Evolutionary conservation across 1,284 basidiomycete species (phyloP), one percentile per base, ranked within the genome.

Genomic region (Moesziomyces sp.): DNA sequence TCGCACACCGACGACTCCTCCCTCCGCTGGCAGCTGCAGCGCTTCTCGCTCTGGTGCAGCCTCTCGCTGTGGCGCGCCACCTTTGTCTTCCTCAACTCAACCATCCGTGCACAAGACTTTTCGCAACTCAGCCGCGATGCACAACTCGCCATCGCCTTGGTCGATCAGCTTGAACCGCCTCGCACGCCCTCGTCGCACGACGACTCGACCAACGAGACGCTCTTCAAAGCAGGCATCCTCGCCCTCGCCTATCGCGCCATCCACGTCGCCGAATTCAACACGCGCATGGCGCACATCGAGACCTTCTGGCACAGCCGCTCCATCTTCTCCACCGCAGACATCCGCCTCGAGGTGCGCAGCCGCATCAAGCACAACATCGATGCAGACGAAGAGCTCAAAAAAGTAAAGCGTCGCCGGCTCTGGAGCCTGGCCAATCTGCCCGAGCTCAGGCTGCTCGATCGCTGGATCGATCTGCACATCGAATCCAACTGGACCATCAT

Each of bases 11-110:
- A 30, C n/a, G 8, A 52, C 30, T 49, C 42, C 7, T 30, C 13
- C 21, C n/a, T 57, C 5, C 53, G 46, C 6, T 35, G 14, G 19
- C 47, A 50, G 19, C 28, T 64, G 14, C 46, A 52, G 21, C 62
- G 47, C 46, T 64, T 64, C 42, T 64, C 62, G 47, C 56, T 64
- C 23, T 64, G 62, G 62, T 64, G 55, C 44, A 64, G 62, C 42
- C 60, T 63, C 19, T 56, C 54, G 21, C 46, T 63, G 18, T 63
- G 60, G 60, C 60, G 60, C 21, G 35, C 49, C 45, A 63, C 56
- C 40, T 52, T 57, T 23, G 18, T 63, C 35, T 57, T 57, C n/a
- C 54, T 63, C 60, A 57, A 57, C 54, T 33, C 38, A 0, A 19
- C 48, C 28, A 26, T 63, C 21, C 53, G 60, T 2, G 53, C 60